These are phyloP conservation scores for Incumbomyces delicatus DNA, from an alignment of 2,329 filamentous ascomycete genomes.

Conservation along the genomic window DNA sequence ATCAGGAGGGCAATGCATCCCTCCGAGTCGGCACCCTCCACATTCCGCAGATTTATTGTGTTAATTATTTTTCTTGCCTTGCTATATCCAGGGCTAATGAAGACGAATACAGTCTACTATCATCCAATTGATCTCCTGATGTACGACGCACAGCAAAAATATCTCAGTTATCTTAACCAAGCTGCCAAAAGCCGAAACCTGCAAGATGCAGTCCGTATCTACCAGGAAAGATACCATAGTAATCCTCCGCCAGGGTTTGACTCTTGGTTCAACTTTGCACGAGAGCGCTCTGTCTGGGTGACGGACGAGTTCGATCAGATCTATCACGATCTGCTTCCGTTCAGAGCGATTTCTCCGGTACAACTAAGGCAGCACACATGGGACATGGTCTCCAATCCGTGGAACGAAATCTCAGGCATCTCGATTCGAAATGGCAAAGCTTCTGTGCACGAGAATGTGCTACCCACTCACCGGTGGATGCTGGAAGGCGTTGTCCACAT, in stretches of 20 bases:
- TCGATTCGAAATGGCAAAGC: constrained; percentile 45
- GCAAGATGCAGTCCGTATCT: constrained; percentile 41
- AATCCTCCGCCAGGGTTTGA: constrained; percentile 52
- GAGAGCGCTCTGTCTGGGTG: constrained; percentile 40
- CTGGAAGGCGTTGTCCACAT: constrained; percentile 44
- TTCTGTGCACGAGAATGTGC: constrained; percentile 40
- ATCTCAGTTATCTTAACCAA: constrained; percentile 41
- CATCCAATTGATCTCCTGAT: constrained; percentile 50
- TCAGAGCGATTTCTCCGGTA: constrained; percentile 42
- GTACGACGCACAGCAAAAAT: constrained; percentile 37
- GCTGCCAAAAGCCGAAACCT: constrained; percentile 40
- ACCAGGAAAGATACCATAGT: constrained; percentile 43
- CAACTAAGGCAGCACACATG: constrained; percentile 45
- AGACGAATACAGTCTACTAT: constrained; percentile 30
- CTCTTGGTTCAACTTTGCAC: constrained; percentile 50
- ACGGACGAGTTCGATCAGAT: constrained; percentile 55
- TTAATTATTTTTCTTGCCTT: constrained; percentile 30
- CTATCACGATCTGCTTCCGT: constrained; percentile 46
- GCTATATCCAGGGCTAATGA: constrained; percentile 31
- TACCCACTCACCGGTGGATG: constrained; percentile 50
- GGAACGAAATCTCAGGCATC: constrained; percentile 48
- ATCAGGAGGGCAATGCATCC: constrained; percentile 14
- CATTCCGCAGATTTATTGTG: constrained; percentile 8
- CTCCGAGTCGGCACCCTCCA: constrained; percentile 7
- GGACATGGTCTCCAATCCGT: constrained; percentile 43